Conservation (phyloP, 306 rosid species). For the Prunus mongolica region DNA sequence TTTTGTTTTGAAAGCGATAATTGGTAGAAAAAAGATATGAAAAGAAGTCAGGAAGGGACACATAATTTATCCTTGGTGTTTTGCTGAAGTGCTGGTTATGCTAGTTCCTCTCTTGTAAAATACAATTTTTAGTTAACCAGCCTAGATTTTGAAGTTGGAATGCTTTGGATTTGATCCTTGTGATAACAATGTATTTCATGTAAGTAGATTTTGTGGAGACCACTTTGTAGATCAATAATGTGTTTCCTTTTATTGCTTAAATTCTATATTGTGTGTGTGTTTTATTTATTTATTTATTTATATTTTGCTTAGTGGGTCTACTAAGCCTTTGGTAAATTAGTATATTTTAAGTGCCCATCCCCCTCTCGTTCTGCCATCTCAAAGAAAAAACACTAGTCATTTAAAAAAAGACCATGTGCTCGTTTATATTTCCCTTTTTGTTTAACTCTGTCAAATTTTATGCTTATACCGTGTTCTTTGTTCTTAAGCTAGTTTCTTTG, state of each 20-base stretch:
- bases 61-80: neutral
- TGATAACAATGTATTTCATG: neutral
- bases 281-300: too few species aligned
- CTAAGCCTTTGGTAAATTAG: neutral
- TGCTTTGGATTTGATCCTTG: neutral
- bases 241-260: neutral
- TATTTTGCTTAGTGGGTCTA: neutral
- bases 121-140: neutral
- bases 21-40: too few species aligned
- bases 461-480: neutral
- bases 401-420: neutral
- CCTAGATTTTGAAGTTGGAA: neutral
- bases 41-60: too few species aligned
- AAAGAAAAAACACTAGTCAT: neutral
- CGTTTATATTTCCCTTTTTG: neutral
- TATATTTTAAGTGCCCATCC: neutral
- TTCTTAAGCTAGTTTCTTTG: constrained; percentile 20
- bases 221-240: neutral
- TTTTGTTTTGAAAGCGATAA: too few species aligned
- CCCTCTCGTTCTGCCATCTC: neutral
- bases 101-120: neutral
- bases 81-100: neutral
- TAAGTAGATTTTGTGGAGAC: neutral
- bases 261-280: neutral
- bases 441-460: neutral